These are phyloP conservation scores for Fusarium sp. DNA, from an alignment of 2,329 filamentous ascomycete species.

Conservation along the genomic window DNA sequence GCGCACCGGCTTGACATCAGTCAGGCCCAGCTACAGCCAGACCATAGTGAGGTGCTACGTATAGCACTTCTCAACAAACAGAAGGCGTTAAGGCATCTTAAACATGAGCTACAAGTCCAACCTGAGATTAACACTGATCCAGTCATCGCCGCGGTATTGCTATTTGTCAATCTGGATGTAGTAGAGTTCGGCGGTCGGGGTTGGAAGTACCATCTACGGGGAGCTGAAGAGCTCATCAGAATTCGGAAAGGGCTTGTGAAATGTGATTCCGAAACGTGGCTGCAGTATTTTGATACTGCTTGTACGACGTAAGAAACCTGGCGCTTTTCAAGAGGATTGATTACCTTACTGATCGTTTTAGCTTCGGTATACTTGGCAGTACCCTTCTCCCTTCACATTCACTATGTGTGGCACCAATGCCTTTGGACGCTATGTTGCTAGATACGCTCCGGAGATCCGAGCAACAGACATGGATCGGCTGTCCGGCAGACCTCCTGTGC, in stretches of 20 bases:
- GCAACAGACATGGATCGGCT: neutral
- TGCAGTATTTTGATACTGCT: neutral
- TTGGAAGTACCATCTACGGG: neutral
- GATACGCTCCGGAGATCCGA: neutral
- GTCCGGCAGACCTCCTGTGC: neutral
- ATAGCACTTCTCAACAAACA: neutral
- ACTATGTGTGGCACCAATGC: fast-evolving
- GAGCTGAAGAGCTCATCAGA: neutral
- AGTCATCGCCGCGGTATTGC: fast-evolving
- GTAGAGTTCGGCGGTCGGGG: fast-evolving
- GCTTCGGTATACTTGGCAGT: neutral
- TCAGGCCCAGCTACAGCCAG: neutral
- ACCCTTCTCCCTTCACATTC: fast-evolving
- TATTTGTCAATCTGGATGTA: neutral
- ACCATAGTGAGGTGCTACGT: fast-evolving
- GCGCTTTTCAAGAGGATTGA: no score
- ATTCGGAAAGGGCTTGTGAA: neutral
- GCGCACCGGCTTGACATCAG: neutral
- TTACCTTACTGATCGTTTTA: neutral
- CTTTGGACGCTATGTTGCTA: fast-evolving
- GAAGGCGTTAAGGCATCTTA: neutral
- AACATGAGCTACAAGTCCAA: neutral
- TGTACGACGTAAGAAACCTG: neutral
- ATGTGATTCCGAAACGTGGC: fast-evolving
- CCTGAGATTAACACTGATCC: neutral